Evolutionary conservation across 2,329 filamentous ascomycete species (phyloP), one percentile per base, ranked within the genome.

Genomic region (Calonectria hawksworthii): DNA sequence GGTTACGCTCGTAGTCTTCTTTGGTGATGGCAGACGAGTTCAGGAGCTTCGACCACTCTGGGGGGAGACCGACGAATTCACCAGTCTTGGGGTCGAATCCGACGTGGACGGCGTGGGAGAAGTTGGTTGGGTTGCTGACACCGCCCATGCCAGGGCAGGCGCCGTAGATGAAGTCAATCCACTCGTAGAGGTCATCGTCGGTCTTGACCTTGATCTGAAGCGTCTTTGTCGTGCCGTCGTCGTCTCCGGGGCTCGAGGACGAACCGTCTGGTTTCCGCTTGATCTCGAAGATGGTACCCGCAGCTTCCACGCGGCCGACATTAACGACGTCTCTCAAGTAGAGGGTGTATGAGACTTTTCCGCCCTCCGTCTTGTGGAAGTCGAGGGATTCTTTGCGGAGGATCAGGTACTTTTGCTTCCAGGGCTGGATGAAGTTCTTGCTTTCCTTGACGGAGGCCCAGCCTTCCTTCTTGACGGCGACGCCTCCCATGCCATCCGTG

Each of bases 131-230:
- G 85, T 99, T 98, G 87, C 96, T 98, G 72, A 99, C 97, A 80
- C 97, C 97, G 75, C 97, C 96, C 95, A 99, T 98, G 76, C 95
- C 96, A 23, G 97, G 97, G 85, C 96, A 99, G 77, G 96, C 94
- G 80, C 96, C 96, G 84, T 99, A 99, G 79, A 99, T 98, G 84
- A 96, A 95, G 85, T 99, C 97, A 82, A 99, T 98, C 97, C 97
- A 99, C 82, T 98, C 96, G 85, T 99, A 99, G 69, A 99, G 92
- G 80, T 99, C 97, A 83, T 98, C 96, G 82, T 99, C 97, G 72
- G 93, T 94, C 86, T 98, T 98, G 81, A 99, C 96, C 84, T 94
- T 95, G 84, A 98, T 97, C 77, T 97, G 96, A 68, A 98, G 92
- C 4, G 95, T 94, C 84, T 94, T 95, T 73, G 93, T 94, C 11